These are phyloP conservation scores for Irpex sp. DNA, from an alignment of 1,284 basidiomycete species.

Conservation along the genomic window DNA sequence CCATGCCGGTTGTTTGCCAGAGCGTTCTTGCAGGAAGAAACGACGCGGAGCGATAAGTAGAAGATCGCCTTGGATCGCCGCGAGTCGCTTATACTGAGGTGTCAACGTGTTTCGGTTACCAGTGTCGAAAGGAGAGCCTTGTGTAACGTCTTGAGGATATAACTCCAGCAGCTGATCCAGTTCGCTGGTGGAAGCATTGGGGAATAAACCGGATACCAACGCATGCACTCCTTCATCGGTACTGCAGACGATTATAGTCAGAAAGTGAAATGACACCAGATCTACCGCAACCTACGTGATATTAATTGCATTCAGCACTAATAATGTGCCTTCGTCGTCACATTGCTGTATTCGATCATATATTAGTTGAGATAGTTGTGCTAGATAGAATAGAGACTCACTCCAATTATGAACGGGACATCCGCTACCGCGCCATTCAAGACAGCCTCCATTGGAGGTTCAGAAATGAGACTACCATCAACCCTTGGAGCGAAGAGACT, in stretches of 20 bases:
- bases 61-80: slow-evolving; percentile 45
- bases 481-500: slow-evolving; percentile 34
- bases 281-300: slow-evolving; percentile 40
- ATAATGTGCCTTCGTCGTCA: slow-evolving; percentile 50
- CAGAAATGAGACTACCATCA: slow-evolving; percentile 34
- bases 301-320: slow-evolving; percentile 41
- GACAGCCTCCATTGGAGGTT: slow-evolving; percentile 23
- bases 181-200: slow-evolving; percentile 24
- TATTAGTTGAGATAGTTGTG: neutral
- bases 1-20: slow-evolving; percentile 44
- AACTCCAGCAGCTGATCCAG: slow-evolving; percentile 30
- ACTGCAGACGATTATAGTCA: slow-evolving; percentile 26
- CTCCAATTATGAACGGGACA: slow-evolving; percentile 29
- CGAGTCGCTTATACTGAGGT: slow-evolving; percentile 47
- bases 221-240: slow-evolving; percentile 32
- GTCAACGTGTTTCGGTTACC: slow-evolving; percentile 39
- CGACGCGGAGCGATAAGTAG: slow-evolving; percentile 47
- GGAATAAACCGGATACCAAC: slow-evolving; percentile 31
- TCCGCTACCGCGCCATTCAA: slow-evolving; percentile 24
- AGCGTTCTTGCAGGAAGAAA: slow-evolving; percentile 27
- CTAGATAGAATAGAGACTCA: neutral
- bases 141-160: slow-evolving; percentile 40
- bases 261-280: neutral
- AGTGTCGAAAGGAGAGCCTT: slow-evolving; percentile 53
- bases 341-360: slow-evolving; percentile 25